These are phyloP conservation scores for Colletotrichum graminicola DNA, from an alignment of 2,329 filamentous ascomycete species.

Conservation along the genomic window DNA sequence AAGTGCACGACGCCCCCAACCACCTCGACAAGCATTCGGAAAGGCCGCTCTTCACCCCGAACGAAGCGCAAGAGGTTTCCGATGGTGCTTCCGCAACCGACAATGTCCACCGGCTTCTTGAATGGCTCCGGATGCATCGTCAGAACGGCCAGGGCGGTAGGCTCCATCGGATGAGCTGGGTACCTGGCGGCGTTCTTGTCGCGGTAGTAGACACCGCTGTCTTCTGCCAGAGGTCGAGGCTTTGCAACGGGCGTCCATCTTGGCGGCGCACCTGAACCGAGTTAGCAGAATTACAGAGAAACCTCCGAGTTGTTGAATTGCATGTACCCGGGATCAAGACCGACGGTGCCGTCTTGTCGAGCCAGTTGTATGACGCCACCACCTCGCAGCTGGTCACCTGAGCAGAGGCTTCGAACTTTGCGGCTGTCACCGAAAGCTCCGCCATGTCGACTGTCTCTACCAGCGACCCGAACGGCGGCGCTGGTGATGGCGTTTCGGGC, in stretches of 20 bases:
- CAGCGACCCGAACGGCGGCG: conserved; percentile 30
- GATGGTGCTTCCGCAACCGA: conserved; percentile 71
- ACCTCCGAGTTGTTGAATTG: not conserved
- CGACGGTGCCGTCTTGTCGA: conserved; percentile 45
- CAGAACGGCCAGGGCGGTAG: conserved; percentile 57
- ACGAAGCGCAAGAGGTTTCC: conserved; percentile 72
- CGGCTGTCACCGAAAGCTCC: conserved; percentile 9
- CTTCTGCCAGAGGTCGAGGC: conserved; percentile 54
- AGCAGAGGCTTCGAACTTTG: conserved; percentile 6
- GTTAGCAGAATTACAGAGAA: not conserved
- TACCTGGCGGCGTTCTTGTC: conserved; percentile 66
- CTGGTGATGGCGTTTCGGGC: not conserved
- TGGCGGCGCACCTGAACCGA: conserved; percentile 60
- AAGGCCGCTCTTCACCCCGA: conserved; percentile 58
- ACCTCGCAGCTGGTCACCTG: conserved; percentile 35
- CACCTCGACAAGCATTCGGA: conserved; percentile 70
- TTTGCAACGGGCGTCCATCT: conserved; percentile 59
- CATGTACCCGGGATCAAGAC: conserved; percentile 52
- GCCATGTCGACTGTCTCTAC: conserved; percentile 12
- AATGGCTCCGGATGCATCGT: conserved; percentile 51
- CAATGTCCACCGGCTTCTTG: conserved; percentile 61
- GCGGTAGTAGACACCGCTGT: conserved; percentile 63
- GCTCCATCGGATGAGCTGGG: conserved; percentile 63
- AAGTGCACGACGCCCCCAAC: conserved; percentile 72
- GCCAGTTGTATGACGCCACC: conserved; percentile 55